A percentile compares a stretch with the other conserved stretches of the same genome.
These are phyloP conservation scores for Solanum gracilifrons DNA, from an alignment of 257 asterid genomes.

Conservation along the genomic window DNA sequence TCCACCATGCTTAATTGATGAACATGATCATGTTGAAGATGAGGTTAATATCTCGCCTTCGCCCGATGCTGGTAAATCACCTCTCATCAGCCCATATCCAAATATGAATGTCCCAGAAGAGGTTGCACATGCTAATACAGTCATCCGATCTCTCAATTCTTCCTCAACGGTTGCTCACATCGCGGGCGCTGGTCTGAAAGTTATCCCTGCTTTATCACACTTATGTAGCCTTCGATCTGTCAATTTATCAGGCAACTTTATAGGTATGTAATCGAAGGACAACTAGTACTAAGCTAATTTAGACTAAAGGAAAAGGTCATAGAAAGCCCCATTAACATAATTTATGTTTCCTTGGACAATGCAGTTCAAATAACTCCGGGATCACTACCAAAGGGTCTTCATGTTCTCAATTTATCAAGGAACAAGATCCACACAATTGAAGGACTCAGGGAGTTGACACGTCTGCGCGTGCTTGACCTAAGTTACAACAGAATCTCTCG, in stretches of 20 bases:
- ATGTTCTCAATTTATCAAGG: conserved; percentile 58
- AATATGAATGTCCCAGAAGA: conserved; percentile 35
- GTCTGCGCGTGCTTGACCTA: conserved; percentile 68
- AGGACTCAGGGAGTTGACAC: conserved; percentile 71
- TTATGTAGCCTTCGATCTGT: conserved; percentile 59
- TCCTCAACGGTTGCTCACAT: conserved; percentile 77
- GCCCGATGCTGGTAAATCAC: conserved; percentile 18
- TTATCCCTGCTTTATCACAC: conserved; percentile 46
- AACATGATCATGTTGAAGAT: conserved; percentile 19
- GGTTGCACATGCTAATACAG: conserved; percentile 51
- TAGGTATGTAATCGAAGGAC: conserved; percentile 32
- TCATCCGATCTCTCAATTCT: conserved; percentile 50
- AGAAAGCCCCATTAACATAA: background rate
- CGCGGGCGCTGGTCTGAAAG: conserved; percentile 45
- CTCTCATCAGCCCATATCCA: conserved; percentile 8
- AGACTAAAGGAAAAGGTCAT: background rate
- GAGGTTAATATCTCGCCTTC: conserved; percentile 21
- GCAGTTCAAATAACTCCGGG: conserved; percentile 69
- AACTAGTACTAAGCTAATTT: background rate
- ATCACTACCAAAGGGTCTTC: conserved; percentile 79
- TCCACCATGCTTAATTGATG: conserved; percentile 24
- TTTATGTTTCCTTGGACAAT: background rate
- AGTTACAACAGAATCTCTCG: conserved; percentile 73
- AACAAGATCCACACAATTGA: conserved; percentile 67
- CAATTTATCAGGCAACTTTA: conserved; percentile 60